Percentiles rank a stretch among this genome's conserved stretches.
Evolutionary conservation across 2,329 filamentous ascomycete species (phyloP).

Genomic region (Sclerotiophoma versabilis): DNA sequence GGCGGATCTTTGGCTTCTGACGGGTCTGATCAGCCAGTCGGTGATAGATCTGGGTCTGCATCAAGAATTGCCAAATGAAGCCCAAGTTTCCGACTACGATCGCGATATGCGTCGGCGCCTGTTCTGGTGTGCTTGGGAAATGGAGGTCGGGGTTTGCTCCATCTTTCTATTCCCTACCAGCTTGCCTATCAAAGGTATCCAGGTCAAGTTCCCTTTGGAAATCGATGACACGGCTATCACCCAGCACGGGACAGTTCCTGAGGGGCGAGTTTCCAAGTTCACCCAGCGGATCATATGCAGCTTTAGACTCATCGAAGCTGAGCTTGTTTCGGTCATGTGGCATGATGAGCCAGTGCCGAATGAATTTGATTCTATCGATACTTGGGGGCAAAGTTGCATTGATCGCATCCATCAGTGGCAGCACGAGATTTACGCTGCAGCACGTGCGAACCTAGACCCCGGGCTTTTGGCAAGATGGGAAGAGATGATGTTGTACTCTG

Average conservation of each 20-base stretch:
- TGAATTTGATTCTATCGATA: constrained; percentile 32
- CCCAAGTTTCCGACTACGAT: constrained; percentile 34
- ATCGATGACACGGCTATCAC: constrained; percentile 46
- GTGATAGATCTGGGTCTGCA: constrained; percentile 47
- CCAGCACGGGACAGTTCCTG: constrained; percentile 31
- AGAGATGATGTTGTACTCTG: constrained; percentile 46
- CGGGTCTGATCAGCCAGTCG: constrained; percentile 46
- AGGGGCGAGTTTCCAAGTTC: constrained; percentile 45
- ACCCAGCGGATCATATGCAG: constrained; percentile 45
- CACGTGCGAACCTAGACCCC: constrained; percentile 37
- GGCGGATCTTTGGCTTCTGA: constrained; percentile 48
- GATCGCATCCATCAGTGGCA: constrained; percentile 41
- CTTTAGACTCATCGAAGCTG: constrained; percentile 45
- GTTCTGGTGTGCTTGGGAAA: constrained; percentile 50
- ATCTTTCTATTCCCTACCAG: constrained; percentile 43
- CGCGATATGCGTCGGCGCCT: constrained; percentile 49
- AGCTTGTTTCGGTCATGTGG: constrained; percentile 43
- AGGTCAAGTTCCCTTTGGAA: constrained; percentile 43
- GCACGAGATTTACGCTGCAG: constrained; percentile 37
- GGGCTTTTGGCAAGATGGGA: constrained; percentile 40
- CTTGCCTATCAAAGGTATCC: constrained; percentile 39
- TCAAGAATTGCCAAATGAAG: constrained; percentile 44
- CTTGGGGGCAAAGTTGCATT: constrained; percentile 41
- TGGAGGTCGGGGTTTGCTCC: constrained; percentile 47
- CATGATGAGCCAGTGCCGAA: constrained; percentile 41